Evolutionary conservation across 257 asterid genomes (phyloP).

Genomic region (Nicotiana tomentosiformis): DNA sequence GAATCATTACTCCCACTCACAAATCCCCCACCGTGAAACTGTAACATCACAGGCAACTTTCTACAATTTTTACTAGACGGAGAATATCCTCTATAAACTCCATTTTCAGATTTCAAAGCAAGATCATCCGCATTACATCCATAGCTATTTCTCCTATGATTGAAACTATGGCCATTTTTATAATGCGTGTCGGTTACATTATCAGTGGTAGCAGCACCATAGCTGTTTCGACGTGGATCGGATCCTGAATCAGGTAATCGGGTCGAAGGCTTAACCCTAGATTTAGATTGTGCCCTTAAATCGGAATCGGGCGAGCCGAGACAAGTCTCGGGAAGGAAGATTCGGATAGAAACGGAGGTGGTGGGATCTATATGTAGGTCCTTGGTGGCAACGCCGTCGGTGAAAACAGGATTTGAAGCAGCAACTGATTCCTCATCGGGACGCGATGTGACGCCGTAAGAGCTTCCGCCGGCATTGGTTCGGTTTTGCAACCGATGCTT

Average conservation of each 20-base stretch:
- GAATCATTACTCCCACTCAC: conserved; percentile 84
- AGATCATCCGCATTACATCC: conserved; percentile 42
- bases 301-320: conserved; percentile 35
- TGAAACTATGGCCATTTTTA: background rate
- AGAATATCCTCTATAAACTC: conserved; percentile 65
- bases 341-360: conserved; percentile 68
- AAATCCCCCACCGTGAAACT: conserved; percentile 94
- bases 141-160: conserved; percentile 49
- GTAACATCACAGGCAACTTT: conserved; percentile 67
- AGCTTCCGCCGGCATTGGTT: conserved; percentile 22
- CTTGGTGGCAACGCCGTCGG: conserved; percentile 94
- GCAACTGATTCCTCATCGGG: conserved; percentile 69
- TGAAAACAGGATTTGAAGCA: conserved; percentile 70
- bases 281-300: conserved; percentile 17
- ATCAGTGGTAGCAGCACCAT: conserved; percentile 22
- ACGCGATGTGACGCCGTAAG: conserved; percentile 86
- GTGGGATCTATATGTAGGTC: conserved; percentile 82
- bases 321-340: conserved; percentile 82
- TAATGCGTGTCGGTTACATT: background rate
- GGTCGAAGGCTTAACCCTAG: conserved; percentile 11
- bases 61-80: conserved; percentile 46
- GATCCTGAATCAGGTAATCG: conserved; percentile 25
- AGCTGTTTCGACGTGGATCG: conserved; percentile 52
- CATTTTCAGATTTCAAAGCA: conserved; percentile 38
- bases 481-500: conserved; percentile 91